Percentiles rank a stretch among this genome's conserved stretches.
phyloP scores from a whole-genome alignment of 306 rosid genomes.

The Cyamopsis tetragonoloba region DNA sequence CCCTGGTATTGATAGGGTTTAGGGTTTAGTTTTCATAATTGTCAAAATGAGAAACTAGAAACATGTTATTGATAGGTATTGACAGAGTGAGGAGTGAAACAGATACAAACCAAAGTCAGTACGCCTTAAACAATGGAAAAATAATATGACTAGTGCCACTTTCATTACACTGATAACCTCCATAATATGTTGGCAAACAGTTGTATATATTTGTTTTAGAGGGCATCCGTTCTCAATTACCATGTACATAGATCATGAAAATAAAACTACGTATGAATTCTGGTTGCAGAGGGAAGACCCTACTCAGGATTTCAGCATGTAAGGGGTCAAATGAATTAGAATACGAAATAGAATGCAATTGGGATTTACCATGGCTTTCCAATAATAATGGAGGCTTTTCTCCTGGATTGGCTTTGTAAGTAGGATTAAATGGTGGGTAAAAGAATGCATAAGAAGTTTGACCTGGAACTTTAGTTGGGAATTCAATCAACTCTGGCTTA shows the following conservation, averaged over 20 bases:
- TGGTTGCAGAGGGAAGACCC: neutral
- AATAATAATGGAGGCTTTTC: slow-evolving; percentile 89
- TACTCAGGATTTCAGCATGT: neutral
- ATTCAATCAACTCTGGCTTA: slow-evolving; percentile 79
- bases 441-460: slow-evolving; percentile 89
- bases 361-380: slow-evolving; percentile 83
- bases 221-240: neutral
- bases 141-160: neutral
- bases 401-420: slow-evolving; percentile 52
- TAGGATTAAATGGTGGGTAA: slow-evolving; percentile 74
- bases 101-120: neutral
- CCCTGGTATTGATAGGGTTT: neutral
- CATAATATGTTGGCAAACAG: neutral
- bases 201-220: neutral
- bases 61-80: neutral
- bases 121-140: neutral
- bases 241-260: neutral
- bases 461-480: slow-evolving; percentile 90
- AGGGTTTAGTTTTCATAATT: neutral
- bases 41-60: slow-evolving; percentile 9
- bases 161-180: neutral
- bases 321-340: slow-evolving; percentile 3
- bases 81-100: too few species aligned
- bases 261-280: neutral
- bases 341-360: neutral